Evolutionary conservation across 176 grass and related monocot species (phyloP), one percentile per base, ranked within the genome.

Genomic region (Elaeis guineensis): DNA sequence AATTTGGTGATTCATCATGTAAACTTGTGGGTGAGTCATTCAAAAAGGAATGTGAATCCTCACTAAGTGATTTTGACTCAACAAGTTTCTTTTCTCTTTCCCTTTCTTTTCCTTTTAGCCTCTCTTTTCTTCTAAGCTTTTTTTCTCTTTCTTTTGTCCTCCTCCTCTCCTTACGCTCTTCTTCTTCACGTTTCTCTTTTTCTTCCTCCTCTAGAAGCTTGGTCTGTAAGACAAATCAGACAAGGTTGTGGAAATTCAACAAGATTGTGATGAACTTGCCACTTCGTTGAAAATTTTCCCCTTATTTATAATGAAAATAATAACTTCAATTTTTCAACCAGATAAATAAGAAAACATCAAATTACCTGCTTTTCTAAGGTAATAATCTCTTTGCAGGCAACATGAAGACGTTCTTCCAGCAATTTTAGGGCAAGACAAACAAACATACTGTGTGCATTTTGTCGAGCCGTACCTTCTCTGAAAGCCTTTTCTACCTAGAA

Each of bases 321-420:
- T 17, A 21, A 56, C 3, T 21, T 21, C 21, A 20, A 18, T 17
- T 20, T 55, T 18, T 21, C 52, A 55, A 20, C 52, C 52, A 55
- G 52, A 17, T 55, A 20, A 20, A 18, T 55, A 18, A 55, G 68
- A 53, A 61, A 61, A 71, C 56, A 69, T 50, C 14, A 78, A 21
- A 52, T 19, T 79, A 89, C 90, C 90, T 95, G 90, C 17, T 95
- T 95, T 82, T 90, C 90, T 75, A 95, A 84, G 4, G 90, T 95
- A 72, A 95, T 77, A 28, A 95, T 87, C 86, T 95, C 90, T 82
- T 95, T 90, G 74, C 90, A 95, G 69, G 93, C 88, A 67, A 98
- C 84, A 89, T 92, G 93, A 59, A 98, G 78, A 51, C 87, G 67
- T 44, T 98, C 87, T 75, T 98, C 93, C 57, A 98, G 75, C 57